Base-by-base conservation (phyloP, 805 yeast species). In the Ogataea parapolymorpha region DNA sequence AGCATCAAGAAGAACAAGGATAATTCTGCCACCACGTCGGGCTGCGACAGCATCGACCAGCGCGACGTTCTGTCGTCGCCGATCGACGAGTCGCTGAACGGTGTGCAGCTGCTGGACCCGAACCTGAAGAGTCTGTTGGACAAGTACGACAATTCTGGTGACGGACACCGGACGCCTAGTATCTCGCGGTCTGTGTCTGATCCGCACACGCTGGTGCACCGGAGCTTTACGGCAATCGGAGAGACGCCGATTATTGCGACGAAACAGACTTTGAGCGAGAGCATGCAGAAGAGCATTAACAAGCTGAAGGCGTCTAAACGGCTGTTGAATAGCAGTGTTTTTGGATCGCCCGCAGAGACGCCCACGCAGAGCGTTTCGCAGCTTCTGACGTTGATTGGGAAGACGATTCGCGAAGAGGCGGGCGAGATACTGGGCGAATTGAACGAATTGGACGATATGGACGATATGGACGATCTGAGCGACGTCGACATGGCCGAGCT, bases 41-140 rank as follows among this genome's bases (percentile, higher is more conserved):
- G 39, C 26, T 41, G 29, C 28, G 48, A 46, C 31, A 39, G 40
- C 26, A 37, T 46, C 17, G 50, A 42, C 25, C 39, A 30, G 15
- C 37, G 46, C 42, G 49, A 52, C 27, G 49, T 67, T 7, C 67
- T 70, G 1, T 70, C 76, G 3, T 72, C 78, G 4, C 79, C 79
- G 0, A 50, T 72, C 31, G 63, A 56, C 41, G 55, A 53, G 13
- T 12, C 50, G 1, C 39, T 53, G 2, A 49, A 14, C 37, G 47
- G 37, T 13, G 37, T 45, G 7, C 53, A 52, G 22, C 37, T 59
- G 6, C 32, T 63, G 32, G 61, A 57, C 29, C 66, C 66, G 1
- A 50, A 50, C 13, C 22, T 63, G 26, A 53, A 55, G 38, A 41
- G 42, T 17, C 56, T 74, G 44, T 50, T 74, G 13, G 56, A 60